Percentiles rank a stretch among this genome's conserved stretches.
Conservation (phyloP, 179 eudicot species). For the Beta macrorhiza region DNA sequence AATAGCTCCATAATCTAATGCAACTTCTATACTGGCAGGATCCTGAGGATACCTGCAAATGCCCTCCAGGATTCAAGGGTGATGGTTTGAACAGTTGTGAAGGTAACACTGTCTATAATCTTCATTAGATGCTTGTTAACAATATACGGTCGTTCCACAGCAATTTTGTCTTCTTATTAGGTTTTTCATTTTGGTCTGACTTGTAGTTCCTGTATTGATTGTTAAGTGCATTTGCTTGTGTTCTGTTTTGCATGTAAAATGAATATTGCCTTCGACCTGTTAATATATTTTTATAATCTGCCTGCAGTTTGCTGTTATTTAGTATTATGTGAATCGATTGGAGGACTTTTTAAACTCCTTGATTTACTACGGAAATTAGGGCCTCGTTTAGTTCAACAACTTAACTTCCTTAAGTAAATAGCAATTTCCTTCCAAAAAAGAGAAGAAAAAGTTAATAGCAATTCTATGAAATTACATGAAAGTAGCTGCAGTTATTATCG, state of each 20-base stretch:
- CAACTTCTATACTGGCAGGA: conserved; percentile 47
- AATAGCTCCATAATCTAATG: neutral
- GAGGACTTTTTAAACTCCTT: neutral
- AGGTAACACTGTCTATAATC: conserved; percentile 44
- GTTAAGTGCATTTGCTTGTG: neutral
- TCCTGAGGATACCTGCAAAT: conserved; percentile 61
- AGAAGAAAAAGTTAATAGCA: neutral
- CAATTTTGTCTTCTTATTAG: neutral
- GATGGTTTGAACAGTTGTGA: conserved; percentile 76
- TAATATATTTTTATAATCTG: neutral
- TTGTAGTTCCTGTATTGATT: neutral
- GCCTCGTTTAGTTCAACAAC: no score
- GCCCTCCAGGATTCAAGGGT: conserved; percentile 84
- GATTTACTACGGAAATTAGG: neutral
- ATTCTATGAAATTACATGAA: neutral
- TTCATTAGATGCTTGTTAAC: neutral
- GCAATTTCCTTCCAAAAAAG: neutral
- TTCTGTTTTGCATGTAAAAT: neutral
- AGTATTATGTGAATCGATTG: neutral
- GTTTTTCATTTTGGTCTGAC: neutral
- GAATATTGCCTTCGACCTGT: neutral
- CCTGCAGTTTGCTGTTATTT: neutral
- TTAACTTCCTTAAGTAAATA: no score
- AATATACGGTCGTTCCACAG: neutral
- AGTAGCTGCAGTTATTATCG: neutral